Base-by-base conservation (phyloP, 2,329 filamentous ascomycete species). In the Thielaviopsis populi region DNA sequence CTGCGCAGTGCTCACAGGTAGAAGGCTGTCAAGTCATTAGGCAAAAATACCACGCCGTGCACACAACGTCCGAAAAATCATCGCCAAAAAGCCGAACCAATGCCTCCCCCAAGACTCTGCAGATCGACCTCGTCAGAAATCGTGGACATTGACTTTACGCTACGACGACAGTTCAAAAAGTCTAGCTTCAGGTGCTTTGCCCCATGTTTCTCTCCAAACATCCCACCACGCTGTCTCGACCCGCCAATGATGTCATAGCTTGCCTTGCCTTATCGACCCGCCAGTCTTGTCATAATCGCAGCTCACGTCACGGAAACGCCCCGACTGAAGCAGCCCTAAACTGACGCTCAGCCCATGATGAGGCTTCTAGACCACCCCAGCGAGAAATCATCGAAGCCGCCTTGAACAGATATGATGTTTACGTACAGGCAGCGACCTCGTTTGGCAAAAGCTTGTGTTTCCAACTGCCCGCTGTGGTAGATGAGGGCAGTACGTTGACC, bases 391-490 rank as follows among this genome's bases (percentile, higher is more conserved):
- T 97, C 63, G 79, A 81, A 65, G 88, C 89, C 7, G 88, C 89
- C 2, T 79, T 96, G 8, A 83, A 87, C 64, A 87, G 89, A 17
- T 80, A 91, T 67, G 92, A 97, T 85, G 87, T 97, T 53, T 96
- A 95, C 71, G 81, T 97, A 0, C 92, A 96, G 74, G 92, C 92
- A 58, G 88, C 88, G 63, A 91, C 88, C 2, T 89, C 87, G 10
- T 96, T 96, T 73, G 92, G 91, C 50, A 96, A 96, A 74, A 95
- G 89, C 70, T 74, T 96, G 62, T 96, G 92, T 75, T 96, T 92
- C 72, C 91, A 96, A 72, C 79, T 96, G 0, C 91, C 91, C 8
- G 91, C 91, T 27, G 85, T 96, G 40, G 85, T 96, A 64, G 87
- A 92, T 70, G 83, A 86, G 73, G 92, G 92, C 68, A 90, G 88